Evolutionary conservation across 1,284 basidiomycete genomes (phyloP).

Genomic region (Cutaneotrichosporon cutaneum): DNA sequence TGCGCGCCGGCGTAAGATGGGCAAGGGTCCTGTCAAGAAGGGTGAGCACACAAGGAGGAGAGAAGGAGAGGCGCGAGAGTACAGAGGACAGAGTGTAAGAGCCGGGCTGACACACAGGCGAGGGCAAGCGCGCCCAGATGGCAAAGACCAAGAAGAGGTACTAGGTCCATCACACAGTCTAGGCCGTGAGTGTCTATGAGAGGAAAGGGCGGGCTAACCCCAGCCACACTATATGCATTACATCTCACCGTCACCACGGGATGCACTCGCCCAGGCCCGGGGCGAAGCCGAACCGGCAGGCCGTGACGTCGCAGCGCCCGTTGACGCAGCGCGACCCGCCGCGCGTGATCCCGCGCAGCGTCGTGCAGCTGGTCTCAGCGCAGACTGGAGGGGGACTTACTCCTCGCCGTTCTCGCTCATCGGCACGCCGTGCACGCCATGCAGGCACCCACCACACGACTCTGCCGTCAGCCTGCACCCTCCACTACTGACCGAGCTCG

Average conservation of each 20-base stretch:
- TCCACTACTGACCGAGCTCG: background rate
- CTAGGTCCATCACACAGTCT: background rate
- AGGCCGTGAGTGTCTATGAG: background rate
- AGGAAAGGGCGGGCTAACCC: background rate
- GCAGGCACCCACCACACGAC: background rate
- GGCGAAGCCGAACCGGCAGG: background rate
- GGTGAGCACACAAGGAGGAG: conserved; percentile 24
- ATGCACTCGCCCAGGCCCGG: background rate
- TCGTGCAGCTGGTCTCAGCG: background rate
- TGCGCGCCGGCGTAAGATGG: conserved; percentile 31
- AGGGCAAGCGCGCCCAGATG: conserved; percentile 20
- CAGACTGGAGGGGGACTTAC: background rate
- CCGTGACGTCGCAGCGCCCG: background rate
- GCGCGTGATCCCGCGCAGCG: background rate
- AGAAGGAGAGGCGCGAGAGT: too few relatives aligned
- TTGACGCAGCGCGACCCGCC: background rate
- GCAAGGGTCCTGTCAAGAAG: conserved; percentile 49
- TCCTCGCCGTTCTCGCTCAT: too few relatives aligned
- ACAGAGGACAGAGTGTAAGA: too few relatives aligned
- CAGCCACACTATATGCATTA: conserved; percentile 18
- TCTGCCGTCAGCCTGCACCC: background rate
- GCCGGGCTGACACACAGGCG: conserved; percentile 15
- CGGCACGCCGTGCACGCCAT: too few relatives aligned
- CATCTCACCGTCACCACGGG: conserved; percentile 9
- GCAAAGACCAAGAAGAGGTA: conserved; percentile 25